Base-by-base conservation (phyloP, 176 grass and related monocot species). In the Ananas comosus region DNA sequence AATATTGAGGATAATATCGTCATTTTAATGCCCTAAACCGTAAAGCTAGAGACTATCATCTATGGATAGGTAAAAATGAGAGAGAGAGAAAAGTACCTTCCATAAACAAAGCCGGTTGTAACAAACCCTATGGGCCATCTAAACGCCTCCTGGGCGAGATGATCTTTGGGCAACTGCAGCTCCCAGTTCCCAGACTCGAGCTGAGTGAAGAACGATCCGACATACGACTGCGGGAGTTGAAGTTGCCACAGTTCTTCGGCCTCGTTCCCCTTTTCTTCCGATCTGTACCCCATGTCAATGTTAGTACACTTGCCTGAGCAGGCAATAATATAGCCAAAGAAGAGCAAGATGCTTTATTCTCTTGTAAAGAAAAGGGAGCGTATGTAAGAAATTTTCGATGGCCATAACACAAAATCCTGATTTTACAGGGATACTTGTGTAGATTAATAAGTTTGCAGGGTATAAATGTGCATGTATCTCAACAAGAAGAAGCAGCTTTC, bases 91-190 rank as follows among this genome's bases (percentile, higher is more conserved):
- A 11, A 5, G 24, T 85, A 85, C 93, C 86, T 92, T 73, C 86
- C 86, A 61, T 80, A 79, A 52, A 90, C 63, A 52, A 82, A 86
- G 47, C 93, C 84, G 0, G 77, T 90, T 22, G 89, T 92, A 51
- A 92, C 61, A 71, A 97, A 97, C 70, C 93, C 89, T 54, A 92
- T 87, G 0, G 89, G 93, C 86, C 93, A 91, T 68, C 89, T 83
- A 63, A 85, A 97, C 2, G 74, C 53, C 65, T 83, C 63, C 42
- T 7, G 21, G 64, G 64, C 6, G 0, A 47, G 47, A 1, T 57
- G 70, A 24, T 90, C 86, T 72, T 92, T 71, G 13, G 84, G 77
- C 49, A 81, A 59, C 47, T 80, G 73, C 27, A 89, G 81, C 53
- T 74, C 72, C 70, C 79, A 79, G 22, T 48, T 78, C 53, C 81